phyloP scores from a whole-genome alignment of 345 rosid species.

The Eucalyptus pauciflora region DNA sequence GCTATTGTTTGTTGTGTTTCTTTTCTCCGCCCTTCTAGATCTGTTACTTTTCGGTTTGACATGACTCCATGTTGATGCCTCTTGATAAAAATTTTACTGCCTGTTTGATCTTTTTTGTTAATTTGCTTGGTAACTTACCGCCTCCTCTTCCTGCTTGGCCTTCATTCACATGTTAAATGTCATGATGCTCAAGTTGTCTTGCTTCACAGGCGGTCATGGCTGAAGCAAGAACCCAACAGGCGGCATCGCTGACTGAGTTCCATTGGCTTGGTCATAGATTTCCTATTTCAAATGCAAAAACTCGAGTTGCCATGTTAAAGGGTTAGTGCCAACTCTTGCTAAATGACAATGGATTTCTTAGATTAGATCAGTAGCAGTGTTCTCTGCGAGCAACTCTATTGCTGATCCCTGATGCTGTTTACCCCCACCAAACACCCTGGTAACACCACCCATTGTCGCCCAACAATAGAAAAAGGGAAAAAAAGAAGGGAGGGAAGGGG shows the following conservation, averaged over 20 bases:
- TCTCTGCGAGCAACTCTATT: background rate
- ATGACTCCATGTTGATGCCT: background rate
- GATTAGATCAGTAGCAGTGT: background rate
- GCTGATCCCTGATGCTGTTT: background rate
- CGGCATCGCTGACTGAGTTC: slow-evolving; percentile 93
- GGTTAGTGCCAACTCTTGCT: slow-evolving; percentile 21
- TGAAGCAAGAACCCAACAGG: slow-evolving; percentile 97
- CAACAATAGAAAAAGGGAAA: background rate
- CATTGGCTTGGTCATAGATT: slow-evolving; percentile 91
- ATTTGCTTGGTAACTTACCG: background rate
- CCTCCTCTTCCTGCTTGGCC: background rate
- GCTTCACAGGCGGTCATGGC: slow-evolving; percentile 83
- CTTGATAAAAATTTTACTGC: background rate
- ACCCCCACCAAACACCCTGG: background rate
- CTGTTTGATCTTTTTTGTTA: background rate
- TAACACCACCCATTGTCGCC: background rate
- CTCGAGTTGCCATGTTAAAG: slow-evolving; percentile 87
- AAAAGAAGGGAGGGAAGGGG: background rate
- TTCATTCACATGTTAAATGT: background rate
- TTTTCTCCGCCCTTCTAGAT: background rate
- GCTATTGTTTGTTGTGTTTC: background rate
- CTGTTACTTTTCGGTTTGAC: background rate
- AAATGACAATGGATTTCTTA: background rate
- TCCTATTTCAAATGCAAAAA: slow-evolving; percentile 91
- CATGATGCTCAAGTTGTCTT: background rate